Base-by-base conservation (phyloP, 768 basidiomycete genomes). In the Mycena indigotica region DNA sequence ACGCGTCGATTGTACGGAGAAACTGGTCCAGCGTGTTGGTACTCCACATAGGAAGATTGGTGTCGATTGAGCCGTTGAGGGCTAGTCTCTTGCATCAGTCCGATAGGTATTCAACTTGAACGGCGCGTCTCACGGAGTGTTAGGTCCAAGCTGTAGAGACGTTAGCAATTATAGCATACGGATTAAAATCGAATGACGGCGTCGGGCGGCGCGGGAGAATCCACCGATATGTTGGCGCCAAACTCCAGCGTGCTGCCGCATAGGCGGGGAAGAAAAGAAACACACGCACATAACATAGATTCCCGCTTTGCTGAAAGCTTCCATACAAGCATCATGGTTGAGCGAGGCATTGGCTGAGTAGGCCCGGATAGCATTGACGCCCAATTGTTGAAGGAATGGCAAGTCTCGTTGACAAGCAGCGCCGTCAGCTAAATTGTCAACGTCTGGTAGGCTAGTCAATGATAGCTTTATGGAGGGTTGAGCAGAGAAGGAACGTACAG, bases 281-380 rank as follows among this genome's bases (percentile, higher is more conserved):
- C 19, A 5, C 0, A 77, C 89, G 67, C 61, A 95, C 94, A 96
- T 88, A 52, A 89, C 83, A 72, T 97, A 96, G 54, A 97, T 97
- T 25, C 88, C 88, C 32, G 92, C 92, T 21, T 73, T 71, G 65
- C 85, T 87, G 58, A 97, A 80, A 15, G 84, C 72, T 32, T 72
- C 71, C 95, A 98, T 96, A 73, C 95, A 98, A 1, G 74, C 73
- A 69, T 95, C 93, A 61, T 98, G 95, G 72, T 96, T 89, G 55
- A 87, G 73, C 29, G 86, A 79, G 0, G 91, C 83, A 68, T 95
- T 82, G 60, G 95, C 93, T 56, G 87, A 90, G 78, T 97, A 97
- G 2, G 88, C 88, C 54, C 93, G 87, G 49, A 97, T 78, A 38
- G 87, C 77, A 68, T 95, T 97, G 67, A 95, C 84, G 10, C 84